phyloP scores from a whole-genome alignment of 768 basidiomycete genomes.

The Naganishia kalamii region DNA sequence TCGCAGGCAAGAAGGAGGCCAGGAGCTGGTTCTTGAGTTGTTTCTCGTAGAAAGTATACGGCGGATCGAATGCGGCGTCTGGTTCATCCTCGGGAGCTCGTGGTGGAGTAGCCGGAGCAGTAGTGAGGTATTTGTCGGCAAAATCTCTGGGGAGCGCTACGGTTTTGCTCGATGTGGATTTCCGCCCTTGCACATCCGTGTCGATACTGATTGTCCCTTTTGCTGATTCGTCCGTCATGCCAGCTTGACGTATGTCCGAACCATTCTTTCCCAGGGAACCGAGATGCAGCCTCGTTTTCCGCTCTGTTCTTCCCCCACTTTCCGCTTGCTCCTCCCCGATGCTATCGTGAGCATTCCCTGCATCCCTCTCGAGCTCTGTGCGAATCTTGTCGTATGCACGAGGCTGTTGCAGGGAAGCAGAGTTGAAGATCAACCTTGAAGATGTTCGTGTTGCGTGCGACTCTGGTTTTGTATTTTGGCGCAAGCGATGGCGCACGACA shows the following conservation, averaged over 20 bases:
- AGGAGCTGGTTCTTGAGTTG: conserved; percentile 6
- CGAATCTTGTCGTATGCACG: conserved; percentile 12
- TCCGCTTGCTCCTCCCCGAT: neutral
- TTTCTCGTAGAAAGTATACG: neutral
- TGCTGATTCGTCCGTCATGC: neutral
- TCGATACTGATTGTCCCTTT: neutral
- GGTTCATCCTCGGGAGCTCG: neutral
- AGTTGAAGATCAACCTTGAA: neutral
- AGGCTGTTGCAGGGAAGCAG: neutral
- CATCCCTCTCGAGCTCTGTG: neutral
- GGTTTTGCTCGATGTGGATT: neutral
- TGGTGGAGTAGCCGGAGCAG: neutral
- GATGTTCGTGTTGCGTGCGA: neutral
- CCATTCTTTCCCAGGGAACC: neutral
- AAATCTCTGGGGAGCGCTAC: neutral
- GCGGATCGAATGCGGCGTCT: neutral
- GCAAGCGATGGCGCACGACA: conserved; percentile 17
- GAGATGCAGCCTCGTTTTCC: neutral
- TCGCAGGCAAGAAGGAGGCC: neutral
- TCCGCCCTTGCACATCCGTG: neutral
- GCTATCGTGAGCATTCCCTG: neutral
- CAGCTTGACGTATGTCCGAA: neutral
- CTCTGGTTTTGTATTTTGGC: neutral
- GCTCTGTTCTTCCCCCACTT: neutral
- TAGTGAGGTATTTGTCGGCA: conserved; percentile 5